Evolutionary conservation across 805 yeast species (phyloP).

Genomic region (Maudiozyma turicensis): DNA sequence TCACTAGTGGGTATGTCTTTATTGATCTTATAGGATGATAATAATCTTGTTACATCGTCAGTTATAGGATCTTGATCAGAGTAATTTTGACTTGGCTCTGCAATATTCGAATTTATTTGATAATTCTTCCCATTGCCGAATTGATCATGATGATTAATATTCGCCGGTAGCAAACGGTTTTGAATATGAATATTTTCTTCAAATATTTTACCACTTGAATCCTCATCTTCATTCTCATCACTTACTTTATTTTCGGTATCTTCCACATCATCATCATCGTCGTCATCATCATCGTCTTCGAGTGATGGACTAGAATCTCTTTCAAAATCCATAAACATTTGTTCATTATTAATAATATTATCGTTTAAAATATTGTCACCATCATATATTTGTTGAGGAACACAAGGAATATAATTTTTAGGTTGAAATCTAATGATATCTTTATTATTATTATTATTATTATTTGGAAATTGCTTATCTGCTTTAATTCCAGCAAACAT

Average conservation of each 20-base stretch:
- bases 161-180: not conserved
- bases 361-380: not conserved
- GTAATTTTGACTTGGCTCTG: too few species aligned
- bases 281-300: not conserved
- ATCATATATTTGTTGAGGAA: not conserved
- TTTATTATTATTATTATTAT: not conserved
- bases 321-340: not conserved
- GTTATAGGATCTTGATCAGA: slow-evolving; percentile 5
- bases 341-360: not conserved
- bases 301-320: not conserved
- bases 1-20: slow-evolving; percentile 5
- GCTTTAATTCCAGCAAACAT: slow-evolving; percentile 1
- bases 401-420: not conserved
- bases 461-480: not conserved
- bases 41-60: slow-evolving; percentile 12
- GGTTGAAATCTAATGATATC: not conserved
- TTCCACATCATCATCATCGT: not conserved
- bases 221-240: not conserved
- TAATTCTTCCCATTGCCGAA: not conserved
- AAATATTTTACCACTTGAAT: too few species aligned
- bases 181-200: not conserved
- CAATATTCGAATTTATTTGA: too few species aligned
- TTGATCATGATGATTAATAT: not conserved
- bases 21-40: slow-evolving; percentile 13
- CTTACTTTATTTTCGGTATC: not conserved